A percentile compares a stretch with the other conserved stretches of the same genome.
Evolutionary conservation across 176 grass and related monocot species (phyloP).

Genomic region (Raddia guianensis): DNA sequence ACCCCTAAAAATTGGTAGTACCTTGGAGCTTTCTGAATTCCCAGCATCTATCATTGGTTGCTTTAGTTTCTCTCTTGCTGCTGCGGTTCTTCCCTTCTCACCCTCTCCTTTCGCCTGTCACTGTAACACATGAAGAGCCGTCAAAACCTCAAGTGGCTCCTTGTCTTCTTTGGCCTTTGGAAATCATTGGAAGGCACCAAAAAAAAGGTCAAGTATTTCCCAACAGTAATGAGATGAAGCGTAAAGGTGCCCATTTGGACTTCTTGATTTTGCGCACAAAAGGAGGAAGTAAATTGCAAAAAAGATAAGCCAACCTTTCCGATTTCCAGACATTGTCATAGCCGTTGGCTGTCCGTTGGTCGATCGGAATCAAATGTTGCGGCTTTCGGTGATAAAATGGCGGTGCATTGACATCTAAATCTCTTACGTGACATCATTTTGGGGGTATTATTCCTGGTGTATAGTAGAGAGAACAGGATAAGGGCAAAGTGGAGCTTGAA

Average conservation of each 20-base stretch:
- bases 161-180: slow-evolving; percentile 44
- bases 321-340: slow-evolving; percentile 3
- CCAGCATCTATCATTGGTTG: slow-evolving; percentile 11
- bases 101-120: slow-evolving; percentile 42
- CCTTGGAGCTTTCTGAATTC: slow-evolving; percentile 23
- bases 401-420: slow-evolving; percentile 10
- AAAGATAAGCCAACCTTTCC: slow-evolving; percentile 16
- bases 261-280: slow-evolving; percentile 31
- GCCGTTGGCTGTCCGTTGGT: slow-evolving; percentile 26
- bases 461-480: slow-evolving; percentile 12
- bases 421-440: neutral
- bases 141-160: slow-evolving; percentile 42
- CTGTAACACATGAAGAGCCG: slow-evolving; percentile 24
- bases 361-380: slow-evolving; percentile 1
- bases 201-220: slow-evolving; percentile 24
- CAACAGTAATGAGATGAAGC: neutral
- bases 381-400: slow-evolving; percentile 44
- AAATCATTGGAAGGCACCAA: slow-evolving; percentile 41
- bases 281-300: neutral
- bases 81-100: slow-evolving; percentile 24
- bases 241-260: slow-evolving; percentile 5
- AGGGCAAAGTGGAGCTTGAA: slow-evolving; percentile 30
- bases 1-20: slow-evolving; percentile 1
- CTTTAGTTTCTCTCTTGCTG: slow-evolving; percentile 18
- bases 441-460: neutral